These are phyloP conservation scores for Rosa lucieae DNA, from an alignment of 306 rosid species.

Conservation along the genomic window DNA sequence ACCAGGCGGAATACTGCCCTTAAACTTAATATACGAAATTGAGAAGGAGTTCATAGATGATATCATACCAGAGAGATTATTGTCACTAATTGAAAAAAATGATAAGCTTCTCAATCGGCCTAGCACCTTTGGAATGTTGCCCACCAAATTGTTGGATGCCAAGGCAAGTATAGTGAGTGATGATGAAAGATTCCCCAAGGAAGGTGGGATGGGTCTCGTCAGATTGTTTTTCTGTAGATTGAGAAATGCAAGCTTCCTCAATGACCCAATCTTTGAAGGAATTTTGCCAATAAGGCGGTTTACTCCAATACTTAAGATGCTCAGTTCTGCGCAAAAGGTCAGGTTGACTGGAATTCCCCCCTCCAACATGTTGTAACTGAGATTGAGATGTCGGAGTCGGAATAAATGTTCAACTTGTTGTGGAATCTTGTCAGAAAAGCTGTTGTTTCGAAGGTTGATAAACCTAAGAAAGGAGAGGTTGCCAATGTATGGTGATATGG, in stretches of 20 bases:
- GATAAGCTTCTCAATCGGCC: conserved; percentile 1
- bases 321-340: conserved; percentile 24
- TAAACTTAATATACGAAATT: background rate
- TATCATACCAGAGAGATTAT: conserved; percentile 29
- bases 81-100: background rate
- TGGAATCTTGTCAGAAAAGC: conserved; percentile 32
- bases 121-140: conserved; percentile 35
- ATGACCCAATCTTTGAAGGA: conserved; percentile 19
- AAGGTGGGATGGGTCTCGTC: conserved; percentile 33
- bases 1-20: conserved; percentile 34
- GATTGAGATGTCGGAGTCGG: background rate
- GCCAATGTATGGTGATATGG: conserved; percentile 42
- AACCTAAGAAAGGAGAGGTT: conserved; percentile 31
- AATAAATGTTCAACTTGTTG: conserved; percentile 14
- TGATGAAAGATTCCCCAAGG: conserved; percentile 39
- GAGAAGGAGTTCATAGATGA: conserved; percentile 25
- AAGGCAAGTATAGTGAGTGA: background rate
- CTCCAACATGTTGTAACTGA: conserved; percentile 17
- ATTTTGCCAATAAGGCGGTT: conserved; percentile 27
- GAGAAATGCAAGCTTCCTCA: conserved; percentile 17
- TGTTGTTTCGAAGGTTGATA: conserved; percentile 21
- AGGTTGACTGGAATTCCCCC: conserved; percentile 43
- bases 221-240: conserved; percentile 11
- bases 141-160: conserved; percentile 15
- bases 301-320: background rate